Base-by-base conservation (phyloP, 164 flowering plant species). In the Chimonanthus salicifolius region DNA sequence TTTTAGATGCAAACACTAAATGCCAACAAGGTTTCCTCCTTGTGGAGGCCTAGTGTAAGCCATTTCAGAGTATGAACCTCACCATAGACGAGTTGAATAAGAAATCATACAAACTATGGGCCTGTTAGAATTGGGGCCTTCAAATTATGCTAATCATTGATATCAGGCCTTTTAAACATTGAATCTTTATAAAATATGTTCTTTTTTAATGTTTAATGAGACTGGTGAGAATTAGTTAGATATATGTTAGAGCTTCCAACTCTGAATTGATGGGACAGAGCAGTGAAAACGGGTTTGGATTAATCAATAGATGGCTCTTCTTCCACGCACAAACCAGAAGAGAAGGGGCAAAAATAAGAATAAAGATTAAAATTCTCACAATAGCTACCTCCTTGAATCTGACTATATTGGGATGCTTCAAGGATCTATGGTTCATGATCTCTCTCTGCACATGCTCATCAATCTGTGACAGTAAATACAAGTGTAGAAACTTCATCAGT, bases 391-490 rank as follows among this genome's bases (percentile, higher is more conserved):
- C 95, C 75, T 89, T 90, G 83, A 90, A 90, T 74, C 88, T 81
- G 63, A 88, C 76, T 69, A 88, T 90, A 75, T 90, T 88, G 67
- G 95, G 91, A 75, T 90, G 95, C 78, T 80, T 86, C 76, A 90
- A 79, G n/a, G 92, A 87, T 69, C 94, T 86, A 45, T 90, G 94
- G 80, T 90, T 90, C 87, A 88, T 88, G 21, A 90, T 90, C 81
- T 90, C 95, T 82, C 95, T 88, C 70, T 83, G 90, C 71, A 90
- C 95, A 83, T 90, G 81, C 76, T 90, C 95, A 84, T 90, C 95
- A 82, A 90, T 90, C 95, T 90, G 85, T 49, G 11, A 73, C 16
- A 72, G 63, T 13, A 13, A 54, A 13, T 54, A 13, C 15, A 54
- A 54, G 10, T 54, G 5, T n/a, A 10, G 10, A 54, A 54, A 4